These are phyloP conservation scores for Colletotrichum lentis DNA, from an alignment of 2,329 filamentous ascomycete genomes.

Conservation along the genomic window DNA sequence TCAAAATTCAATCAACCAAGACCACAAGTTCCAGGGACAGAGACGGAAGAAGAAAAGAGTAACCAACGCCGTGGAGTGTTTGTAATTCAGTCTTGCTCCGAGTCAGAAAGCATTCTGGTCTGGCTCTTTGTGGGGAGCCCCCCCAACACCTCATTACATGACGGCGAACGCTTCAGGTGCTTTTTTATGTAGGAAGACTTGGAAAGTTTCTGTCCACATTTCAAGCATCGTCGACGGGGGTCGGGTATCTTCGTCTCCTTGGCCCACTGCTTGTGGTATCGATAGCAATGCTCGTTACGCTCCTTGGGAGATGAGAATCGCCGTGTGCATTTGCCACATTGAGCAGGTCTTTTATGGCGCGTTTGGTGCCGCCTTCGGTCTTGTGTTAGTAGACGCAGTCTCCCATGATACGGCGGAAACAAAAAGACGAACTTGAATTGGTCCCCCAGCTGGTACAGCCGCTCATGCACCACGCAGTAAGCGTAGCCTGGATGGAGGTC, in stretches of 20 bases:
- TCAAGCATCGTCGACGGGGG: slow-evolving; percentile 1
- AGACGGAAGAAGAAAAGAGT: too few relatives aligned
- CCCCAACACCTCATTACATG: background rate
- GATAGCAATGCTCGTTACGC: background rate
- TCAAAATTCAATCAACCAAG: too few relatives aligned
- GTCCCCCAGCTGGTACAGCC: background rate
- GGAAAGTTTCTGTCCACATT: background rate
- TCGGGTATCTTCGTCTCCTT: background rate
- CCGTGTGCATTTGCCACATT: background rate
- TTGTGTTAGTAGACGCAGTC: background rate
- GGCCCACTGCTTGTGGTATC: background rate
- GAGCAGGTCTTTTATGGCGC: background rate
- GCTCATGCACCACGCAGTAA: background rate
- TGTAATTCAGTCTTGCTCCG: background rate
- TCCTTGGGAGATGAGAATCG: background rate
- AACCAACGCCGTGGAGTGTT: too few relatives aligned
- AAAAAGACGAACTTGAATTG: background rate
- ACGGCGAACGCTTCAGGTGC: background rate
- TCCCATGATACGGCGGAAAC: fast-evolving
- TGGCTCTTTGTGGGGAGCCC: background rate
- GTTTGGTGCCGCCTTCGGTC: background rate
- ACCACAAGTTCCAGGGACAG: too few relatives aligned
- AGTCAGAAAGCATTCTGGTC: background rate
- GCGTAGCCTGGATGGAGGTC: background rate
- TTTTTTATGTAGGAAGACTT: slow-evolving; percentile 1